These are phyloP conservation scores for Wickerhamiella spandovensis DNA, from an alignment of 805 yeast species.

Conservation along the genomic window DNA sequence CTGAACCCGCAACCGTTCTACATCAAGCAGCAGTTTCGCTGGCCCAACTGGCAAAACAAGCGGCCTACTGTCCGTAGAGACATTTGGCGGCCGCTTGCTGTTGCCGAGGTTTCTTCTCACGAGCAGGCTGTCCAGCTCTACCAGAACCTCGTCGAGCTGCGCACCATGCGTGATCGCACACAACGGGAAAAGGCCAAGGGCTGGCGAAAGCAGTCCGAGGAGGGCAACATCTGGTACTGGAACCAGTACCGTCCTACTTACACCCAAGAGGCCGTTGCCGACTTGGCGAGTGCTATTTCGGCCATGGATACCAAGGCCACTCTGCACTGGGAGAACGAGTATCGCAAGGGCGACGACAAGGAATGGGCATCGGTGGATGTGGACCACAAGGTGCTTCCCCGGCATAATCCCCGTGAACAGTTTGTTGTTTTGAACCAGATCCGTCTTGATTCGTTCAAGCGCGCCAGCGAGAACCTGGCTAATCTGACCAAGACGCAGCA, in stretches of 20 bases:
- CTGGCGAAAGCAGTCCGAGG: constrained; percentile 57
- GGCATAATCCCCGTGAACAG: constrained; percentile 52
- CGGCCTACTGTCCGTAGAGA: constrained; percentile 71
- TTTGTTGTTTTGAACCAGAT: constrained; percentile 46
- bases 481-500: constrained; percentile 2
- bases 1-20: constrained; percentile 39
- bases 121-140: constrained; percentile 60
- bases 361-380: constrained; percentile 54
- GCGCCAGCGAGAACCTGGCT: constrained; percentile 6
- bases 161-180: constrained; percentile 58
- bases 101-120: constrained; percentile 31
- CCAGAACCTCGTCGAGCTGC: constrained; percentile 58
- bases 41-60: constrained; percentile 84
- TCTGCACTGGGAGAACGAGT: constrained; percentile 70
- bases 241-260: constrained; percentile 85
- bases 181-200: constrained; percentile 43
- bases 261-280: constrained; percentile 85
- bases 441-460: constrained; percentile 11
- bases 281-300: constrained; percentile 56
- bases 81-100: constrained; percentile 84
- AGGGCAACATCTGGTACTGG: constrained; percentile 73
- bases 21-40: constrained; percentile 54
- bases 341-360: constrained; percentile 73
- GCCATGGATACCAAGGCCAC: constrained; percentile 36
- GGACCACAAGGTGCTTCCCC: constrained; percentile 43